phyloP scores from a whole-genome alignment of 257 asterid genomes.

The Solanum acaule region DNA sequence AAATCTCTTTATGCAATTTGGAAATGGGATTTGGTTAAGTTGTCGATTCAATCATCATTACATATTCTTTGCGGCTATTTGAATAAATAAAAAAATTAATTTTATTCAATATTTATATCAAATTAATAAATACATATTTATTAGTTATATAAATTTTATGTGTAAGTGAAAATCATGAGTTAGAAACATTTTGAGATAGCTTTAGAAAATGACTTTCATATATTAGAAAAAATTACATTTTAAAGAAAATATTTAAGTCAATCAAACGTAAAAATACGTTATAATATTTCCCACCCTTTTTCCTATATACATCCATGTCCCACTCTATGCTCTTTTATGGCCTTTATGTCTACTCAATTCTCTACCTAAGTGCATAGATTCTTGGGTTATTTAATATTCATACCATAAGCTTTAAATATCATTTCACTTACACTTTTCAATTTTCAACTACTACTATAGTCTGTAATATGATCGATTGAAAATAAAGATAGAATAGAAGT shows the following conservation, averaged over 20 bases:
- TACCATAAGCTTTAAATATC: neutral
- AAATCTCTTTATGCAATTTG: neutral
- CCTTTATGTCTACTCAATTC: neutral
- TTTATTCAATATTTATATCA: neutral
- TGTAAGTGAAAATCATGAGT: too few species aligned
- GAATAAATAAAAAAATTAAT: neutral
- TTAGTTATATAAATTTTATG: neutral
- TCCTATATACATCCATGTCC: neutral
- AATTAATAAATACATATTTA: neutral
- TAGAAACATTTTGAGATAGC: too few species aligned
- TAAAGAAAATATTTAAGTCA: too few species aligned
- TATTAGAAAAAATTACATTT: too few species aligned
- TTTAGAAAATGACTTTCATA: neutral
- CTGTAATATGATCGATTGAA: neutral
- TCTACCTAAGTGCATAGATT: neutral
- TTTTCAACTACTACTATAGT: neutral
- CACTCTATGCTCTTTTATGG: neutral
- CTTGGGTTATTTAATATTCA: neutral
- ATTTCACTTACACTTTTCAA: neutral
- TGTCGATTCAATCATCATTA: neutral
- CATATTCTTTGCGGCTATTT: neutral
- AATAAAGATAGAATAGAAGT: neutral
- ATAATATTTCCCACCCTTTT: neutral
- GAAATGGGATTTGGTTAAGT: neutral
- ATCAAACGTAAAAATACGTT: too few species aligned